phyloP scores from a whole-genome alignment of 768 basidiomycete species.

The Austroboletus festivus region DNA sequence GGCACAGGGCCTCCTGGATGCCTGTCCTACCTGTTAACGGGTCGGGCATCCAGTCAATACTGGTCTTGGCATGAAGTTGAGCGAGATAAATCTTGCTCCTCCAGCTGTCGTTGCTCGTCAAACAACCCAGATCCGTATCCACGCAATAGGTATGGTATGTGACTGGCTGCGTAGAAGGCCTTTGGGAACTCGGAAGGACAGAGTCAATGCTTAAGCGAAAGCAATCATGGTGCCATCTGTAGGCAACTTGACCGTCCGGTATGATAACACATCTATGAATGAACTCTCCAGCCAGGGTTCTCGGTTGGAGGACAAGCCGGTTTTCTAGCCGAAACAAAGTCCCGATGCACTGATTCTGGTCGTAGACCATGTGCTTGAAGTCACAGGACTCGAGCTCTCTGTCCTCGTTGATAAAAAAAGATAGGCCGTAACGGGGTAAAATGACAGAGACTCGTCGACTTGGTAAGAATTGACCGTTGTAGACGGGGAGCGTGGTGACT shows the following conservation, averaged over 20 bases:
- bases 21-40: background rate
- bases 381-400: background rate
- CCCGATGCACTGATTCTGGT: background rate
- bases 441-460: background rate
- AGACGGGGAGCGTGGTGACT: conserved; percentile 3
- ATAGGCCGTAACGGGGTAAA: background rate
- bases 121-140: background rate
- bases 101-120: background rate
- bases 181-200: background rate
- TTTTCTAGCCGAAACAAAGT: background rate
- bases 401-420: background rate
- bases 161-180: background rate
- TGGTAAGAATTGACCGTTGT: conserved; percentile 1
- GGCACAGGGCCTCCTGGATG: conserved; percentile 17
- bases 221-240: background rate
- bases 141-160: background rate
- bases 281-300: background rate
- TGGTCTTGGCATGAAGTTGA: conserved; percentile 42
- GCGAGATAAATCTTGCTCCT: conserved; percentile 23
- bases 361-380: background rate
- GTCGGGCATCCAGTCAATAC: conserved; percentile 15
- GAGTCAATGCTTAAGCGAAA: background rate
- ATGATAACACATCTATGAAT: conserved; percentile 9
- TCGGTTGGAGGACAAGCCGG: background rate
- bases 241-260: conserved; percentile 29